Evolutionary conservation across 495 filamentous ascomycete genomes (phyloP).

Genomic region (Aspergillus panamensis): DNA sequence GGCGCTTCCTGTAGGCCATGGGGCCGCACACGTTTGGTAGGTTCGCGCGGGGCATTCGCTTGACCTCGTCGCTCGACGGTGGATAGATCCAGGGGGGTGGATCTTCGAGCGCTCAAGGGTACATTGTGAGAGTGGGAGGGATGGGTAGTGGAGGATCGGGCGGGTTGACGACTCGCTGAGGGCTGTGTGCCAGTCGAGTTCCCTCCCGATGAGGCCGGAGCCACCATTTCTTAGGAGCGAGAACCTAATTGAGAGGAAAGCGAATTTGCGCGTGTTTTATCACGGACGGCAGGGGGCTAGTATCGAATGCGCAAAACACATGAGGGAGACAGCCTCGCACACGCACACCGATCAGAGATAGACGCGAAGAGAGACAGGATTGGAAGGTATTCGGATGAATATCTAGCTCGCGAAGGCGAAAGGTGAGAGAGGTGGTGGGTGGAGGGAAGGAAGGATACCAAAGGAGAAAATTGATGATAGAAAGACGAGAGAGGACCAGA

Average conservation of each 20-base stretch:
- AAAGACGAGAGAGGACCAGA: constrained; percentile 26
- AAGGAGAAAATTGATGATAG: constrained; percentile 27
- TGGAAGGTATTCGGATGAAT: constrained; percentile 4
- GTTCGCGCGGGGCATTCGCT: constrained; percentile 68
- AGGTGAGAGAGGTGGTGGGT: constrained; percentile 9
- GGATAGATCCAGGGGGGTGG: constrained; percentile 73
- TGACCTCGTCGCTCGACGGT: constrained; percentile 91
- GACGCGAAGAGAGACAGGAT: constrained; percentile 7
- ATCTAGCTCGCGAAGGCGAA: constrained; percentile 1
- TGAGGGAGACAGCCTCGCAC: constrained; percentile 25
- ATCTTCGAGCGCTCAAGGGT: constrained; percentile 66
- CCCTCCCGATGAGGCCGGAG: constrained; percentile 49
- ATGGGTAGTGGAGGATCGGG: constrained; percentile 42
- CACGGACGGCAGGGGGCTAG: constrained; percentile 26
- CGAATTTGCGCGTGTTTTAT: constrained; percentile 27
- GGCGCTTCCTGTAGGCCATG: constrained; percentile 88
- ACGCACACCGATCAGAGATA: too few species aligned
- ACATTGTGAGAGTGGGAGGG: constrained; percentile 53
- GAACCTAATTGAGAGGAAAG: constrained; percentile 16
- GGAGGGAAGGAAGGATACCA: constrained; percentile 16
- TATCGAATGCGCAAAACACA: constrained; percentile 37
- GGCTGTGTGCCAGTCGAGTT: constrained; percentile 40
- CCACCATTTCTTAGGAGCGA: constrained; percentile 44
- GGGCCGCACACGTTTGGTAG: constrained; percentile 68
- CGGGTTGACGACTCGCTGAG: constrained; percentile 36